phyloP scores from a whole-genome alignment of 2,329 filamentous ascomycete genomes.

The Polytolypa hystricis region DNA sequence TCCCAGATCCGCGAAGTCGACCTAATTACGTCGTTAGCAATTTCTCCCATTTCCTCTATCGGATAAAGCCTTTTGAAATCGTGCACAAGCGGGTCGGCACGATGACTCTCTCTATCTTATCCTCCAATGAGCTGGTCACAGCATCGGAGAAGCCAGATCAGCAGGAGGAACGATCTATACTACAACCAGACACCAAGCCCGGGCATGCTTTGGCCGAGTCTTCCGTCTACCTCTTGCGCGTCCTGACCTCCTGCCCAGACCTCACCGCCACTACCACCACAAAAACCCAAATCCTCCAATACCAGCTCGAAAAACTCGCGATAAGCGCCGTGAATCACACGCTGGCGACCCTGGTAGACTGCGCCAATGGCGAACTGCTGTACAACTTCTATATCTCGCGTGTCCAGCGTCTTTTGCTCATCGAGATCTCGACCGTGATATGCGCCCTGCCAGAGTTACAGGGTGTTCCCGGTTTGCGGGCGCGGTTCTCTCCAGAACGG shows the following conservation, averaged over 20 bases:
- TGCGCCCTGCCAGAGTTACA: slow-evolving; percentile 62
- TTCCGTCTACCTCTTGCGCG: slow-evolving; percentile 52
- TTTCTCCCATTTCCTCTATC: slow-evolving; percentile 47
- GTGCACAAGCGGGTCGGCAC: slow-evolving; percentile 50
- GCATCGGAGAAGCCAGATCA: slow-evolving; percentile 10
- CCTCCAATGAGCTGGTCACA: slow-evolving; percentile 9
- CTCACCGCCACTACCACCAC: slow-evolving; percentile 51
- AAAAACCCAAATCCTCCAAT: slow-evolving; percentile 52
- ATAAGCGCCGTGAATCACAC: slow-evolving; percentile 70
- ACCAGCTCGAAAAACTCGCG: slow-evolving; percentile 69
- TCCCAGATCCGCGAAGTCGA: slow-evolving; percentile 51
- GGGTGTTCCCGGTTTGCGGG: slow-evolving; percentile 46
- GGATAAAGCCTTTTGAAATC: slow-evolving; percentile 40
- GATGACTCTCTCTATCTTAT: slow-evolving; percentile 43
- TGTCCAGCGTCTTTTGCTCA: slow-evolving; percentile 59
- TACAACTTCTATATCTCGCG: slow-evolving; percentile 54
- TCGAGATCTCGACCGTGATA: slow-evolving; percentile 64
- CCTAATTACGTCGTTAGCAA: slow-evolving; percentile 70
- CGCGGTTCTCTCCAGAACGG: slow-evolving; percentile 50
- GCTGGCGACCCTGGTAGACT: slow-evolving; percentile 67
- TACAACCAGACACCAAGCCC: not conserved
- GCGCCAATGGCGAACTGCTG: slow-evolving; percentile 59
- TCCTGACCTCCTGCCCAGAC: slow-evolving; percentile 50
- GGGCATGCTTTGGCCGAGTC: slow-evolving; percentile 22
- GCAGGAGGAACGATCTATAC: not conserved